Base-by-base conservation (phyloP, 2,329 filamentous ascomycete species). In the Thyridium curvatum region DNA sequence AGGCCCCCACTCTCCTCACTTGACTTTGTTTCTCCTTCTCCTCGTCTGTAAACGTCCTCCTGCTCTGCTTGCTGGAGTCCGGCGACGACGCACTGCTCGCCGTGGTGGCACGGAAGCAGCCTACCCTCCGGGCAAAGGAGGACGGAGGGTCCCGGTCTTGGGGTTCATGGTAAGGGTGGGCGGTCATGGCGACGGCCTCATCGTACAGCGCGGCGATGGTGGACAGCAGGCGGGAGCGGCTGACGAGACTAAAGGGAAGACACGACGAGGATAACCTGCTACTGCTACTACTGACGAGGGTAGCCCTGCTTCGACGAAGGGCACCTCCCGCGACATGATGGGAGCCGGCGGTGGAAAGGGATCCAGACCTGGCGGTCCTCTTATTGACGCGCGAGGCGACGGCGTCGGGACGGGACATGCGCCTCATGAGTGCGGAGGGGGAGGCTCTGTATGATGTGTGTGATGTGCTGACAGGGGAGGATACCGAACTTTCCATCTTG, bases 1-100 rank as follows among this genome's bases (percentile, higher is more conserved):
- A 58, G 10, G 54, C 52, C 4, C 54, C 47, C 32, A 52, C 52
- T 8, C 52, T 47, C 26, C 50, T 46, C 8, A 55, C 50, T 8
- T 53, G 46, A 14, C 48, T 38, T 2, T 52, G 48, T 34, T 50
- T 52, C 18, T 52, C 46, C 21, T 45, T 45, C 21, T 50, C 47
- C 31, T 53, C 44, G 3, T 21, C 39, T 2, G 51, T 52, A 16
- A 53, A 44, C 32, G 45, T 51, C 15, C 46, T 37, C 36, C 43
- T 30, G 14, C 40, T 32, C 28, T 38, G 31, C 17, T 38, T 33
- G 13, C 32, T 37, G 14, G 29, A 33, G 12, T 38, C 4, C 21
- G 21, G 10, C 21, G 21, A 6, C 21, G 21, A 26, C 21, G 21
- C 18, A 18, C 38, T 29, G 35, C 9, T 6, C 14, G 34, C n/a